Conservation (phyloP, 495 filamentous ascomycete genomes). For the Daldinia concentrica region DNA sequence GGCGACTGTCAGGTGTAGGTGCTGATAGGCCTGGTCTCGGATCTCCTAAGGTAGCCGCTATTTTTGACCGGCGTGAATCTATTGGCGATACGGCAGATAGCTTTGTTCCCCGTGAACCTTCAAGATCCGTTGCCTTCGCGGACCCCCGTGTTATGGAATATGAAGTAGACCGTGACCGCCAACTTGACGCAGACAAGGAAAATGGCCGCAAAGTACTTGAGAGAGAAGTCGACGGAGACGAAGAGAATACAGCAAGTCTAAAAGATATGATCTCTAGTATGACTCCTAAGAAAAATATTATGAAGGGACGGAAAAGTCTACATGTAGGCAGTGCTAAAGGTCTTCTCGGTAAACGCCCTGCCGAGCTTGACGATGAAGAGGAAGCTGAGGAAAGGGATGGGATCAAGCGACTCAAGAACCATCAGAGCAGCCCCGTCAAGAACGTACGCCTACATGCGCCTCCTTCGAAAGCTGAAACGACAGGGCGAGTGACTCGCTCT, state of each 20-base stretch:
- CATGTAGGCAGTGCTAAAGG: slow-evolving; percentile 79
- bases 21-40: slow-evolving; percentile 79
- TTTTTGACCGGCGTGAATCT: slow-evolving; percentile 76
- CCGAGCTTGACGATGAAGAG: slow-evolving; percentile 75
- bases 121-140: slow-evolving; percentile 67
- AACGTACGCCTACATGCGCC: slow-evolving; percentile 73
- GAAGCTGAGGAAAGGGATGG: slow-evolving; percentile 70
- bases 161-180: slow-evolving; percentile 74
- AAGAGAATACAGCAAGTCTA: slow-evolving; percentile 68
- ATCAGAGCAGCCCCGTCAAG: slow-evolving; percentile 80
- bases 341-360: slow-evolving; percentile 76
- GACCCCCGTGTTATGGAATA: slow-evolving; percentile 72
- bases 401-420: slow-evolving; percentile 74
- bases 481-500: slow-evolving; percentile 65
- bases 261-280: slow-evolving; percentile 81
- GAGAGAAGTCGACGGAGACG: slow-evolving; percentile 59
- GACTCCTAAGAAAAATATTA: slow-evolving; percentile 75
- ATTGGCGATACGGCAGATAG: slow-evolving; percentile 71
- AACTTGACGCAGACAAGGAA: slow-evolving; percentile 69
- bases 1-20: slow-evolving; percentile 76
- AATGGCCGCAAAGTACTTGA: slow-evolving; percentile 65
- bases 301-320: slow-evolving; percentile 77
- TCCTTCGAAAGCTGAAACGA: slow-evolving; percentile 70
- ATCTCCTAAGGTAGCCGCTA: slow-evolving; percentile 76
- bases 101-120: slow-evolving; percentile 63